These are phyloP conservation scores for Rhizopogon vulgaris DNA, from an alignment of 768 basidiomycete species.

Conservation along the genomic window DNA sequence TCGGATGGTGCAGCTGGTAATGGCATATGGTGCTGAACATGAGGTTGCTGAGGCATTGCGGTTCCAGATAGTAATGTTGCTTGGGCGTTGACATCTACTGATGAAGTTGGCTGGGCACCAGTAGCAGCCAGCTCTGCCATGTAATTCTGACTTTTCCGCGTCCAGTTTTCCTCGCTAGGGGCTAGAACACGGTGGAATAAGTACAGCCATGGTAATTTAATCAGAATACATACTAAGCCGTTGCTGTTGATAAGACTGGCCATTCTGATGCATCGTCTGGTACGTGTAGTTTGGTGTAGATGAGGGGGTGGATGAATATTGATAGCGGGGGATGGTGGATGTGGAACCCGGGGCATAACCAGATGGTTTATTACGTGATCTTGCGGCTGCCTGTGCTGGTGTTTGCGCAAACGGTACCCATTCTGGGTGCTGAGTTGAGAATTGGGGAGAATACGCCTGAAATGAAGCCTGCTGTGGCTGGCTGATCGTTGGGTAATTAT, in stretches of 20 bases:
- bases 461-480: background rate
- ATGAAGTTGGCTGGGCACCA: no score
- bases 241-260: background rate
- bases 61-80: background rate
- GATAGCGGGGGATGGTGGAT: background rate
- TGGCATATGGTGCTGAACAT: background rate
- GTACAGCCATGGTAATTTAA: background rate
- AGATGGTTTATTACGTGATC: background rate
- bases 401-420: background rate
- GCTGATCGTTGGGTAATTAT: background rate
- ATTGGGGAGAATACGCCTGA: background rate
- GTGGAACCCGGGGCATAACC: background rate
- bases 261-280: background rate
- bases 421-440: background rate
- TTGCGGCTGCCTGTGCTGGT: slow-evolving; percentile 1
- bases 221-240: background rate
- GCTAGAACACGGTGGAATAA: background rate
- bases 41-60: background rate
- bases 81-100: background rate
- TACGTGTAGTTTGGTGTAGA: background rate
- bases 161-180: background rate
- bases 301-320: background rate
- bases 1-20: background rate
- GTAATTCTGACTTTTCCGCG: background rate
- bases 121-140: background rate